Conservation (phyloP, 306 rosid species). For the Glycine tomentella region DNA sequence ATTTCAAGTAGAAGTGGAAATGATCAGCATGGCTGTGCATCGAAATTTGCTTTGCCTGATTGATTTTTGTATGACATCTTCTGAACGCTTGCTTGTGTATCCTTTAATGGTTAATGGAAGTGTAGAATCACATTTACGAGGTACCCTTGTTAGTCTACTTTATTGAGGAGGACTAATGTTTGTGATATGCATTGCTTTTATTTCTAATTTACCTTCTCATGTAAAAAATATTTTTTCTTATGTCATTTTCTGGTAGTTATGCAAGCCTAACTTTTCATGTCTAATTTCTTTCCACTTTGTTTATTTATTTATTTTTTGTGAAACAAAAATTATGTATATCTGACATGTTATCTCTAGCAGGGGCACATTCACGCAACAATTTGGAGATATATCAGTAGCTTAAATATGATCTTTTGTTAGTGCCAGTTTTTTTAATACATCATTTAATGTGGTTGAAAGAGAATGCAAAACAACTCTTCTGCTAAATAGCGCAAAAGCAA, state of each 20-base stretch:
- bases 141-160: conserved; percentile 47
- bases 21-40: conserved; percentile 48
- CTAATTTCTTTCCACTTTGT: conserved; percentile 7
- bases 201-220: conserved; percentile 19
- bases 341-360: conserved; percentile 14
- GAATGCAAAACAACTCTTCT: background rate
- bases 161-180: background rate
- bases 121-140: conserved; percentile 93
- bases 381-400: conserved; percentile 21
- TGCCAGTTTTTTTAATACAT: background rate
- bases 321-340: background rate
- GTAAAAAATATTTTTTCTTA: background rate
- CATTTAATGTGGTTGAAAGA: background rate
- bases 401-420: background rate
- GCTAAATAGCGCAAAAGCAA: background rate
- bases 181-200: conserved; percentile 14
- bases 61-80: conserved; percentile 47
- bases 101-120: conserved; percentile 62
- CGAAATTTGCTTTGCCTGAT: conserved; percentile 49
- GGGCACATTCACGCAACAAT: conserved; percentile 1
- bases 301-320: conserved; percentile 9
- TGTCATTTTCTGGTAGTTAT: background rate
- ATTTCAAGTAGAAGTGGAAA: conserved; percentile 77
- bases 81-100: conserved; percentile 49
- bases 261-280: conserved; percentile 2